Evolutionary conservation across 2,329 filamentous ascomycete species (phyloP), one percentile per base, ranked within the genome.

Genomic region (Ustulina deusta): DNA sequence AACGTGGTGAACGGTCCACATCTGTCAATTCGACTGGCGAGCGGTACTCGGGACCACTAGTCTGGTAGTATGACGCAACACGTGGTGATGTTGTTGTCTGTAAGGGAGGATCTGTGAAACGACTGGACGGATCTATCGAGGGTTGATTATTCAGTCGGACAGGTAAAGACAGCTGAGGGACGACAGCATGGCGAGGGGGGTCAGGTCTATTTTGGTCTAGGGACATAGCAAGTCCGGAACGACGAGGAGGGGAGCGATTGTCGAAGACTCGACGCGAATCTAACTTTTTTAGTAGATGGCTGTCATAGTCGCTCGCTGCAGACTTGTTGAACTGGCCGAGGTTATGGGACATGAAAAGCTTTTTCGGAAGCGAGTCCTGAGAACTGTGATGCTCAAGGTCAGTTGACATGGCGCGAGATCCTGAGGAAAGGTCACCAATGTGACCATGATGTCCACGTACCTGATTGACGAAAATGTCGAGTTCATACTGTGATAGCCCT

Each of bases 211-310:
- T 74, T 13, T 22, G 79, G 52, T 84, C 82, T 62, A 80, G 71
- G 1, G 83, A 84, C 10, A 80, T 76, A 64, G 81, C 83, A 6
- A 86, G 77, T 3, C 79, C 78, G 10, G 83, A 83, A 56, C 81
- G 81, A 15, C 78, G 75, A 25, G 83, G 80, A 1, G 83, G 81
- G 9, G 83, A 82, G 17, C 77, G 76, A 61, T 81, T 83, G 64
- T 85, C 83, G n/a, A 82, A 73, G 0, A 78, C 80, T 42, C 82
- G 80, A 42, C 82, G 77, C 1, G 83, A 81, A 65, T 87, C 82
- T n/a, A 89, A 79, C 77, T 86, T 89, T 75, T 85, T 86, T 66
- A 87, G 83, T 74, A 88, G 82, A 59, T 79, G 81, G 66, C 81
- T 83, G 66, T 85, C 83, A 60, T 87, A 83, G 15, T 83, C 78